Evolutionary conservation across 306 rosid genomes (phyloP), one percentile per base, ranked within the genome.

Genomic region (Vicia sativa): DNA sequence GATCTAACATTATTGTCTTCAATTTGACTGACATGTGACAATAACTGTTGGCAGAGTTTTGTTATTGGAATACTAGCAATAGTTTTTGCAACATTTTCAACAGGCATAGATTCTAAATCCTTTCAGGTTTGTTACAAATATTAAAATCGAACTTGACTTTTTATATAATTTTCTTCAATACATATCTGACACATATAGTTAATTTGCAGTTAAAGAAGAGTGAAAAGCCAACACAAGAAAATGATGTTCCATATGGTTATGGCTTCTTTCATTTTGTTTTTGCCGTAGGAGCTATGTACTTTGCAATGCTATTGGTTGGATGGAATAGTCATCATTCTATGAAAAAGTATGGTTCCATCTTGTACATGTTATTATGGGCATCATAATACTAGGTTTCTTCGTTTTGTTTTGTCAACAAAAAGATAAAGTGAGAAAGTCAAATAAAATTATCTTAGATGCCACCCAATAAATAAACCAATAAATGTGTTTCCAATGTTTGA

Each of bases 281-380:
- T 39, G 96, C 99, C 29, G 90, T 96, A 0, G 99, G 99, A 61
- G 97, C 99, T 35, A 93, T 93, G 99, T 90, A 93, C 84, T 93
- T 93, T 58, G 99, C 97, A 6, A 93, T 93, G 99, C 84, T 93
- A 18, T 80, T 93, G 77, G 80, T 87, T 49, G 93, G 99, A 71
- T 93, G 99, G 99, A 87, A 88, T 61, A 77, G 87, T 73, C 87
- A 93, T 50, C 97, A 85, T 68, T 56, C 83, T 37, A 95, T 95
- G 84, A 81, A 66, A 81, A 86, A 79, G 99, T 90, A 84, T 28
- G 80, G 57, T 57, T 58, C 56, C 49, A 18, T 61, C 56, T 25
- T 54, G 12, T 18, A 52, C 49, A 34, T 71, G 11, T 34, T 69
- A 1, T 34, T 69, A 1, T 54, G 29, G 37, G 23, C 67, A 39